phyloP scores from a whole-genome alignment of 306 rosid species.

The Pterocarpus santalinus region DNA sequence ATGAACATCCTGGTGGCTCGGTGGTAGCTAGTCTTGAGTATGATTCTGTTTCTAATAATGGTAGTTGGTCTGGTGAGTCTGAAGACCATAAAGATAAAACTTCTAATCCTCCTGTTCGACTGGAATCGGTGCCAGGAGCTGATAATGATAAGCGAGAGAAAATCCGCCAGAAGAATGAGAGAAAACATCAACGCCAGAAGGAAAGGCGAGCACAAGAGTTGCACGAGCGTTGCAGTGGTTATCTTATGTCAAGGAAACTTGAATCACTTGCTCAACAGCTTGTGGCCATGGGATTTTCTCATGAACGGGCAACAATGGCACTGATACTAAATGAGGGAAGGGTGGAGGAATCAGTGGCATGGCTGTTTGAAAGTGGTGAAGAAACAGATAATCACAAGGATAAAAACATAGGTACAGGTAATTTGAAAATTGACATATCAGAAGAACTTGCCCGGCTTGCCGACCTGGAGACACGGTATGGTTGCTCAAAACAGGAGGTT shows the following conservation, averaged over 20 bases:
- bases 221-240: conserved; percentile 87
- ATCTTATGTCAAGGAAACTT: conserved; percentile 94
- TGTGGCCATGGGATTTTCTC: conserved; percentile 92
- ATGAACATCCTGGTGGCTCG: conserved; percentile 78
- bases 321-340: conserved; percentile 88
- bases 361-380: conserved; percentile 84
- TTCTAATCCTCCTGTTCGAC: conserved; percentile 61
- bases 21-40: conserved; percentile 70
- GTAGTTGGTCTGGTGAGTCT: conserved; percentile 99
- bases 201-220: conserved; percentile 97
- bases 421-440: conserved; percentile 94
- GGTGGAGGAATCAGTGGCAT: conserved; percentile 88
- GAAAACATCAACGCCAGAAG: conserved; percentile 97
- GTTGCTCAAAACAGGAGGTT: conserved; percentile 91
- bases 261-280: conserved; percentile 92
- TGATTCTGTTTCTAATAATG: conserved; percentile 96
- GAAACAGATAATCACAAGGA: conserved; percentile 64
- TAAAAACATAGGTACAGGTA: conserved; percentile 60
- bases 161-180: conserved; percentile 94
- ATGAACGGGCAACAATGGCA: conserved; percentile 89
- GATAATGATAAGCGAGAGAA: conserved; percentile 95
- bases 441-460: conserved; percentile 84
- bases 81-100: conserved; percentile 90
- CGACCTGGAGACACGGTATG: conserved; percentile 70
- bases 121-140: conserved; percentile 87